Evolutionary conservation across 768 basidiomycete species (phyloP), one percentile per base, ranked within the genome.

Genomic region (Suillus subalutaceus): DNA sequence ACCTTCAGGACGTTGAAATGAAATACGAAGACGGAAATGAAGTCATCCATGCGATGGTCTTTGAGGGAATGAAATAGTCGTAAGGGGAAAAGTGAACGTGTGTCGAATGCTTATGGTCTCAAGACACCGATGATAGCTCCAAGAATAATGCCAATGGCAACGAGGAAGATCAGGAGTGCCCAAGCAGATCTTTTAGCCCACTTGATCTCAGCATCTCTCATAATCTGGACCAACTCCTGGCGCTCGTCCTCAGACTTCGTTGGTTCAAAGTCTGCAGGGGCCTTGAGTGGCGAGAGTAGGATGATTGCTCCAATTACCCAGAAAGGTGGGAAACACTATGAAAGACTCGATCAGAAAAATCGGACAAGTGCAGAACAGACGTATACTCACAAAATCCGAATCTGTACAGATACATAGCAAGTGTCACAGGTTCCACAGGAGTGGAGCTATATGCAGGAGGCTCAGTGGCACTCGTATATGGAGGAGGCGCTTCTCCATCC

Each of bases 401-500:
- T 66, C 79, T 82, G 78, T 85, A 85, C 46, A 85, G 76, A 68
- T 81, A 81, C 73, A 74, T 78, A 1, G 83, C 83, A 64, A 85
- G 79, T 52, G 83, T 83, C 46, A 72, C 68, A 38, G 81, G 83
- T 72, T 82, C 80, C 8, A 72, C 74, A 15, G 79, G 46, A 30
- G 64, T 37, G 16, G 71, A 66, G 8, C 73, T 69, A 64, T 83
- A 82, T 13, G 78, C 73, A 20, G 78, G 81, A 7, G 74, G 74
- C 40, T 73, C 79, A 15, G 65, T 20, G 37, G 67, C 59, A 37
- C 74, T 69, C 38, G 66, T 66, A 52, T 81, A 81, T 30, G 78
- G 73, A 23, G 73, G 79, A 62, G 66, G 64, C 56, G 65, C 66
- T 16, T 71, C 73, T 48, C 66, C 66, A 67, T 75, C 67, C 32